Percentiles rank a stretch among this genome's conserved stretches.
These are phyloP conservation scores for Tolypocladium endophyticum DNA, from an alignment of 2,329 filamentous ascomycete species.

Conservation along the genomic window DNA sequence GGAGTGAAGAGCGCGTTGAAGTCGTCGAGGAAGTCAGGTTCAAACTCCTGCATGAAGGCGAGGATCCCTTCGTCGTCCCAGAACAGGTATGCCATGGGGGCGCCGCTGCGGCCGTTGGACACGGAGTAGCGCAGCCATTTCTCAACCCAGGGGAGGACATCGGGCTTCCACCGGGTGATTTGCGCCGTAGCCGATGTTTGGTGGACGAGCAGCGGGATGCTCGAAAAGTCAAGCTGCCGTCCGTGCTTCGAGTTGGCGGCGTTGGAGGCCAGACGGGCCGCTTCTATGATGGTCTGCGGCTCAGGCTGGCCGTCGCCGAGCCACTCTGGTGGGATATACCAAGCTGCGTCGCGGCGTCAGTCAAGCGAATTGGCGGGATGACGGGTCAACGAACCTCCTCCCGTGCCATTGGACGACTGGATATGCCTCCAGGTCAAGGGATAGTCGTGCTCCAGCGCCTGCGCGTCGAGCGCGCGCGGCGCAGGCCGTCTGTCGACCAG, in stretches of 20 bases:
- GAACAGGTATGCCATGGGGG: conserved; percentile 15
- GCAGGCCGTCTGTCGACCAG: neutral
- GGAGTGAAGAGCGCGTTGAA: conserved; percentile 8
- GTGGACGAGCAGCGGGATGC: conserved; percentile 14
- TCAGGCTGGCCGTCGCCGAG: conserved; percentile 2
- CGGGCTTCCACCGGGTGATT: conserved; percentile 7
- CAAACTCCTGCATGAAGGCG: conserved; percentile 9
- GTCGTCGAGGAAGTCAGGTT: conserved; percentile 6
- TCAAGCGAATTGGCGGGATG: neutral
- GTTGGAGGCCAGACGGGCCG: conserved; percentile 8
- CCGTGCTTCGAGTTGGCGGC: conserved; percentile 5
- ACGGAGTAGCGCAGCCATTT: conserved; percentile 10
- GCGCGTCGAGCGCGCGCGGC: neutral
- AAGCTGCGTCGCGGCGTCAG: conserved; percentile 6
- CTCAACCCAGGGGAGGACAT: conserved; percentile 10
- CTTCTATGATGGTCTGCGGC: conserved; percentile 11
- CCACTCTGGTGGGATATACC: conserved; percentile 13
- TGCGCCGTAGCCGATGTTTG: conserved; percentile 10
- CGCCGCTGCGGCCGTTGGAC: neutral
- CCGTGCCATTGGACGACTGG: conserved; percentile 6
- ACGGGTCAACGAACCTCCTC: conserved; percentile 8
- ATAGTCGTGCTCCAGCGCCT: conserved; percentile 4
- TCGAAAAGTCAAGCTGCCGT: conserved; percentile 10
- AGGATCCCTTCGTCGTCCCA: conserved; percentile 11
- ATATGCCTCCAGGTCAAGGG: conserved; percentile 10